Base-by-base conservation (phyloP, 169 alveolate species). In the Eimeria maxima region DNA sequence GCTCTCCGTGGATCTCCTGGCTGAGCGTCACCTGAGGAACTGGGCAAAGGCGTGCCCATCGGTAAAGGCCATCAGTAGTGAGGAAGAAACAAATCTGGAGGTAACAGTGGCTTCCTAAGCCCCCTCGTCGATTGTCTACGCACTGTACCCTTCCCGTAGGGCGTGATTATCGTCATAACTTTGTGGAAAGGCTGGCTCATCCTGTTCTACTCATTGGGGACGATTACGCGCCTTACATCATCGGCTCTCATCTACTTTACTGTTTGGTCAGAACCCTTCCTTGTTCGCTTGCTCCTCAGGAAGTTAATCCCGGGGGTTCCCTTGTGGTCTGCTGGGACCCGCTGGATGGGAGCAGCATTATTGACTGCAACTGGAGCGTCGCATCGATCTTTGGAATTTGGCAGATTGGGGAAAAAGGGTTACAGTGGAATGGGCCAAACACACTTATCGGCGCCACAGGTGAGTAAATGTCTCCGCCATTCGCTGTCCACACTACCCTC, bases 271-370 rank as follows among this genome's bases (percentile, higher is more conserved):
- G n/a, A n/a, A n/a, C n/a, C n/a, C n/a, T n/a, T n/a, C n/a, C n/a
- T n/a, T n/a, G n/a, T n/a, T 18, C 38, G 18, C 24, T 1, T 47
- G 29, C 45, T 45, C 10, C 76, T 84, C 91, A 91, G 97, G 97
- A 95, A 65, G 67, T 84, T 44, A 78, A 91, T 55, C 96, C 96
- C 24, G 96, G 96, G 7, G 98, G 98, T 1, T 83, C 96, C 44
- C 97, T 96, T 83, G 97, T 97, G 14, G 98, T 98, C 10, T 97
- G 98, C 74, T 98, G 98, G 96, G 99, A 98, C 89, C 99, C 99
- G 4, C 96, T 98, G 63, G 99, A 98, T 84, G 99, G 99, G 55
- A 96, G 98, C 81, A 97, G 98, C 69, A 97, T 98, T 42, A 96
- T 98, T 73, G 99, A 97, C 69, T 94, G 98, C 83, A 98, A 98